Percentiles rank a stretch among this genome's conserved stretches.
phyloP scores from a whole-genome alignment of 2,329 filamentous ascomycete species.

The Penicillium janthinellum region DNA sequence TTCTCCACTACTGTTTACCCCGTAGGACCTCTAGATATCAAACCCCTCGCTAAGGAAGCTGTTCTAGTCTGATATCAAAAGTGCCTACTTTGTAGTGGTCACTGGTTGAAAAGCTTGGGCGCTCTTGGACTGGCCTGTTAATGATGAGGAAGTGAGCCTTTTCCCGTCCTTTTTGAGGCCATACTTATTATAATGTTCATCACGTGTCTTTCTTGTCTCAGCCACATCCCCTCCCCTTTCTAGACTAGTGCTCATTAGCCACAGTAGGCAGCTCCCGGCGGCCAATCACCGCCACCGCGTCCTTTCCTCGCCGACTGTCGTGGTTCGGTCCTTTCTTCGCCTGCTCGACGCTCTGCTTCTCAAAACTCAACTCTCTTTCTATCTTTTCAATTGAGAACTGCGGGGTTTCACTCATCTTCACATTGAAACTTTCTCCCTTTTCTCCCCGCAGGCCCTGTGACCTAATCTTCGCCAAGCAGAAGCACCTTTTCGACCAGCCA shows the following conservation, averaged over 20 bases:
- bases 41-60: neutral
- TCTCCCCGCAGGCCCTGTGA: constrained; percentile 2
- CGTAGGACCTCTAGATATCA: constrained; percentile 6
- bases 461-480: constrained; percentile 17
- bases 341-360: constrained; percentile 15
- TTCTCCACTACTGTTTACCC: constrained; percentile 23
- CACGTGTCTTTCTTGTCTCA: neutral
- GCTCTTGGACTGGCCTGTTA: neutral
- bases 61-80: neutral
- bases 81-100: neutral
- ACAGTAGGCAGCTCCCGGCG: neutral
- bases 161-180: neutral
- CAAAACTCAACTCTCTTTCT: constrained; percentile 5
- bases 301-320: constrained; percentile 24
- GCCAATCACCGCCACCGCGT: constrained; percentile 25
- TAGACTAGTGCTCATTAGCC: neutral
- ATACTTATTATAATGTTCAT: neutral
- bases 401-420: constrained; percentile 11
- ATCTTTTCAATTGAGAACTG: constrained; percentile 11
- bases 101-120: neutral
- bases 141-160: neutral
- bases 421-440: constrained; percentile 7
- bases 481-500: constrained; percentile 31
- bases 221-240: neutral
- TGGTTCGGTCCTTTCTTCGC: constrained; percentile 23